These are phyloP conservation scores for Infundibulicybe gibba DNA, from an alignment of 768 basidiomycete genomes.

Conservation along the genomic window DNA sequence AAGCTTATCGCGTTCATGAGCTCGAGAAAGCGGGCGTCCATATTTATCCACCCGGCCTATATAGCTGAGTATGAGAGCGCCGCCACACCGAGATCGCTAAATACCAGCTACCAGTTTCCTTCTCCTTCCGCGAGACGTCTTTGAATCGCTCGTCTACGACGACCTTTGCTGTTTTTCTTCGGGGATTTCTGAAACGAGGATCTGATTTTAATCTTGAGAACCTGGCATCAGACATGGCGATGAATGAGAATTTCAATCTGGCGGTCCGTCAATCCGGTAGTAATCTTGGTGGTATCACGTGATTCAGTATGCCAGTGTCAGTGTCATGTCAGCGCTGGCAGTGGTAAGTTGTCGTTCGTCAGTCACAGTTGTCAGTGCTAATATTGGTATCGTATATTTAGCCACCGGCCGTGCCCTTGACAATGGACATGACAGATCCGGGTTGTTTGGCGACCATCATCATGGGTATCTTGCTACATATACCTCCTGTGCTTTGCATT, in stretches of 20 bases:
- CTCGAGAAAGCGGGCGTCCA: slow-evolving; percentile 67
- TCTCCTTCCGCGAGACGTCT: slow-evolving; percentile 48
- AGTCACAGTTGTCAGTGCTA: too few relatives aligned
- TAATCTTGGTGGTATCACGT: background rate
- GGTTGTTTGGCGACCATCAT: background rate
- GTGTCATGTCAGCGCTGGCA: too few relatives aligned
- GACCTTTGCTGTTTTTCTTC: slow-evolving; percentile 77
- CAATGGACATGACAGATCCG: background rate
- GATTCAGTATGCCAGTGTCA: background rate
- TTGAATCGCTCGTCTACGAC: slow-evolving; percentile 93
- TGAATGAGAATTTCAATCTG: slow-evolving; percentile 4
- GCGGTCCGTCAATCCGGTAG: too few relatives aligned
- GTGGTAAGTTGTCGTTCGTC: too few relatives aligned
- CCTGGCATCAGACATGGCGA: slow-evolving; percentile 73
- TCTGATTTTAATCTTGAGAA: slow-evolving; percentile 87
- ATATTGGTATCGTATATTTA: background rate
- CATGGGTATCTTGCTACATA: background rate
- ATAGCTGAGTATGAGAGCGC: slow-evolving; percentile 3
- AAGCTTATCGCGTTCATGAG: slow-evolving; percentile 72
- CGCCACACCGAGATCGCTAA: slow-evolving; percentile 1
- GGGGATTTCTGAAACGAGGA: slow-evolving; percentile 87
- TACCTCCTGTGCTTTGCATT: background rate
- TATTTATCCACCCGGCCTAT: slow-evolving; percentile 84
- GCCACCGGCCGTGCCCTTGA: background rate
- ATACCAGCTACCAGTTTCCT: slow-evolving; percentile 8